A percentile compares a stretch with the other conserved stretches of the same genome.
Evolutionary conservation across 352 stramenopile genomes (phyloP).

Genomic region (Globisporangium nunn): DNA sequence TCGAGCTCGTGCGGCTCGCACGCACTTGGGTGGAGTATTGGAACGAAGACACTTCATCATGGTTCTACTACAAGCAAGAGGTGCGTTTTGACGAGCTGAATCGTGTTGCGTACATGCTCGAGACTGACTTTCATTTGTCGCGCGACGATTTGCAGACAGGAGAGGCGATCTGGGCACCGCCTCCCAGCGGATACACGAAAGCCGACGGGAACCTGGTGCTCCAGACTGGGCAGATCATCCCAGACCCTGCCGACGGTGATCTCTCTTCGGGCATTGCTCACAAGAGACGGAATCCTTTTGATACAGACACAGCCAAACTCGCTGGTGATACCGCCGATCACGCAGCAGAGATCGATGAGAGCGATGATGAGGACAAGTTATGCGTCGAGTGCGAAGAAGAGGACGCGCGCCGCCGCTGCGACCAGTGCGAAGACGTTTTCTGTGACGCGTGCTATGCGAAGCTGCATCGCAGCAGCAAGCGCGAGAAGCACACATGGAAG

Average conservation of each 20-base stretch:
- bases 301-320: background rate
- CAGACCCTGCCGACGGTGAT: slow-evolving; percentile 37
- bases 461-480: slow-evolving; percentile 63
- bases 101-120: too few species aligned
- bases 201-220: slow-evolving; percentile 58
- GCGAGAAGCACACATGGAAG: slow-evolving; percentile 73
- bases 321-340: background rate
- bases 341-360: slow-evolving; percentile 17
- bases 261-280: slow-evolving; percentile 22
- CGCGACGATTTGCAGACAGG: slow-evolving; percentile 28
- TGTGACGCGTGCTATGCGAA: slow-evolving; percentile 73
- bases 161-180: slow-evolving; percentile 62
- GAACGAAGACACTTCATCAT: slow-evolving; percentile 61
- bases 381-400: slow-evolving; percentile 79
- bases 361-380: slow-evolving; percentile 52
- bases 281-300: slow-evolving; percentile 14
- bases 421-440: slow-evolving; percentile 74
- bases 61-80: slow-evolving; percentile 76
- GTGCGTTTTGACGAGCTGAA: slow-evolving; percentile 9
- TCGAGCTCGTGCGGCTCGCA: slow-evolving; percentile 35
- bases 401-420: slow-evolving; percentile 53
- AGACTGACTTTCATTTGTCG: background rate
- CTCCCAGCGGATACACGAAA: slow-evolving; percentile 64
- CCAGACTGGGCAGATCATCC: slow-evolving; percentile 57
- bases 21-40: slow-evolving; percentile 68